phyloP scores from a whole-genome alignment of 257 asterid species.

The Rauvolfia tetraphylla region DNA sequence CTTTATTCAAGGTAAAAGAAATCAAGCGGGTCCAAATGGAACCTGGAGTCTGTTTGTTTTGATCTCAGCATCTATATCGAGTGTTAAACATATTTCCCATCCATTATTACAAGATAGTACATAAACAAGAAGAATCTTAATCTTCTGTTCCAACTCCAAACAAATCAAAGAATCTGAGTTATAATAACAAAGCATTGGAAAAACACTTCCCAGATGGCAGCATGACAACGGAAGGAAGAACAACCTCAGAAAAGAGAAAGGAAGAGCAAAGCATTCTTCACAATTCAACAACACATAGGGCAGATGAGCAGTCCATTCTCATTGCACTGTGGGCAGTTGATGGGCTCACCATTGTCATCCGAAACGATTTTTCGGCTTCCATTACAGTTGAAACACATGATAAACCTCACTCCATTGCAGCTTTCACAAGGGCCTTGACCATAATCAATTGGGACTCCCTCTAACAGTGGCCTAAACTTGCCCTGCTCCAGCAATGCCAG shows the following conservation, averaged over 20 bases:
- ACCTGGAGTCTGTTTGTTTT: background rate
- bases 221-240: constrained; percentile 16
- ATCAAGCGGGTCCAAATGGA: background rate
- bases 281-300: constrained; percentile 65
- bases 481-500: constrained; percentile 77
- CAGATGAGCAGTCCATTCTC: constrained; percentile 55
- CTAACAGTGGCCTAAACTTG: constrained; percentile 62
- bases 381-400: constrained; percentile 72
- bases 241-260: background rate
- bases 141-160: constrained; percentile 1
- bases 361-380: constrained; percentile 68
- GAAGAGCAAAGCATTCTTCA: background rate
- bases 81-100: background rate
- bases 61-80: background rate
- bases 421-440: constrained; percentile 58
- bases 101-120: background rate
- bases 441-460: constrained; percentile 54
- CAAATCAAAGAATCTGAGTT: constrained; percentile 9
- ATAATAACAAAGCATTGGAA: background rate
- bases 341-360: constrained; percentile 32
- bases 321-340: constrained; percentile 48
- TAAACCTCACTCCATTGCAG: constrained; percentile 73
- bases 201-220: constrained; percentile 5
- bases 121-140: background rate
- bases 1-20: too few relatives aligned